Conservation (phyloP, 2,329 filamentous ascomycete species). For the Colletotrichum filicis region DNA sequence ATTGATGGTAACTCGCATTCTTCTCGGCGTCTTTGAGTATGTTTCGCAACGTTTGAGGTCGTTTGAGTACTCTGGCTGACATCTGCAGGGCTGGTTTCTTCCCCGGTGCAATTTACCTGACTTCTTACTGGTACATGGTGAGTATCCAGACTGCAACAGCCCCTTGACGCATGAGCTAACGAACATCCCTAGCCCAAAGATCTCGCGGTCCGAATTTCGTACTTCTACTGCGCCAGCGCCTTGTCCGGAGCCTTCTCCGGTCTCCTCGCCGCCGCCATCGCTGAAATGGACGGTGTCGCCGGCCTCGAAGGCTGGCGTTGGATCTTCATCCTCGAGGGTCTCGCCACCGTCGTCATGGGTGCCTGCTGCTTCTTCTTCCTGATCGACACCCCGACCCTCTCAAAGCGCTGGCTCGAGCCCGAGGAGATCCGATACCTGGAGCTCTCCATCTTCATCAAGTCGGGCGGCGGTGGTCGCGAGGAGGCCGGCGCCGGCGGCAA, state of each 20-base stretch:
- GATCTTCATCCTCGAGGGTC: conserved; percentile 37
- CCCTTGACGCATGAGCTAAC: neutral
- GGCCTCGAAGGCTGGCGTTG: conserved; percentile 56
- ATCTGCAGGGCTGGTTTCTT: conserved; percentile 58
- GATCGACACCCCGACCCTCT: conserved; percentile 39
- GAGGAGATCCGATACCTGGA: conserved; percentile 42
- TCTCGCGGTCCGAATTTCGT: conserved; percentile 58
- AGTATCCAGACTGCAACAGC: neutral
- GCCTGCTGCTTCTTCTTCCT: conserved; percentile 37
- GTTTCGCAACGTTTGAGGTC: neutral
- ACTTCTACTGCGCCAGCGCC: conserved; percentile 78
- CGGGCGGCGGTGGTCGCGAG: conserved; percentile 34
- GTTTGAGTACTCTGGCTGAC: neutral
- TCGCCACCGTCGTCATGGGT: conserved; percentile 44
- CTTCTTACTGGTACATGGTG: neutral
- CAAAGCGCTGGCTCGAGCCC: conserved; percentile 40
- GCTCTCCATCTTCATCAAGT: conserved; percentile 45
- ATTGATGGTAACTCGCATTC: conserved; percentile 49
- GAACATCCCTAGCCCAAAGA: conserved; percentile 50
- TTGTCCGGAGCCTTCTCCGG: conserved; percentile 73
- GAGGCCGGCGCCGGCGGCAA: conserved; percentile 39
- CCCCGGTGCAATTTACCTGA: conserved; percentile 63
- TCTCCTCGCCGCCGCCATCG: conserved; percentile 68
- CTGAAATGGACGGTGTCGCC: conserved; percentile 55
- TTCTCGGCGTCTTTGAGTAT: conserved; percentile 63